Conservation (phyloP, 148 eudicot species). For the Suaeda aralocaspica region DNA sequence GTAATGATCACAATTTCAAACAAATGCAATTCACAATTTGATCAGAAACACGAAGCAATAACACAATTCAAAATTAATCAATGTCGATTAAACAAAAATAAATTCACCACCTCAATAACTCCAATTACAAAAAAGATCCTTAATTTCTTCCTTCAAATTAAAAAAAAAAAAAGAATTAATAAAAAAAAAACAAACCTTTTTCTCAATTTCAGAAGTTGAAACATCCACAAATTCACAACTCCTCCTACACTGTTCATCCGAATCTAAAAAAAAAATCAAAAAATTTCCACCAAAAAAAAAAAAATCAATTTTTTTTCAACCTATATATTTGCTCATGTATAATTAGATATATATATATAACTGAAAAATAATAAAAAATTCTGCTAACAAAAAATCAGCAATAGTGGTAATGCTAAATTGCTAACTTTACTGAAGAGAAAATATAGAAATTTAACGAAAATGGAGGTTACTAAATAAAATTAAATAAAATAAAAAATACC, state of each 20-base stretch:
- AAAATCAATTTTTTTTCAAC: not conserved
- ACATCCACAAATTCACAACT: conserved; percentile 15
- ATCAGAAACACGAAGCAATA: not conserved
- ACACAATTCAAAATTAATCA: not conserved
- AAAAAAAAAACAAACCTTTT: conserved; percentile 32
- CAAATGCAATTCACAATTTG: not conserved
- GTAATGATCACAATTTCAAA: not conserved
- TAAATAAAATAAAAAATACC: not conserved
- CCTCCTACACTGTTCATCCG: conserved; percentile 29
- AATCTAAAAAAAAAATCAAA: conserved; percentile 29
- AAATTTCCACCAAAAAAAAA: conserved; percentile 4
- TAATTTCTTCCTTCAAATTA: no score
- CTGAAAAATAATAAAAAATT: not conserved
- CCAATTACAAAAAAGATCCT: no score
- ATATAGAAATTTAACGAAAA: conserved; percentile 16
- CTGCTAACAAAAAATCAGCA: not conserved
- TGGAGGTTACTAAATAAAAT: not conserved
- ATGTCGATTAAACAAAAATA: not conserved
- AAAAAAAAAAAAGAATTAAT: not conserved
- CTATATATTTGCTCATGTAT: not conserved
- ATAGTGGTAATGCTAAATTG: not conserved
- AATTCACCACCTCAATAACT: not conserved
- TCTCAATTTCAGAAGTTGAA: conserved; percentile 27
- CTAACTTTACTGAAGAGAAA: conserved; percentile 8
- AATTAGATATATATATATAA: not conserved